phyloP scores from a whole-genome alignment of 2,329 filamentous ascomycete genomes.

The Diaporthe vexans region DNA sequence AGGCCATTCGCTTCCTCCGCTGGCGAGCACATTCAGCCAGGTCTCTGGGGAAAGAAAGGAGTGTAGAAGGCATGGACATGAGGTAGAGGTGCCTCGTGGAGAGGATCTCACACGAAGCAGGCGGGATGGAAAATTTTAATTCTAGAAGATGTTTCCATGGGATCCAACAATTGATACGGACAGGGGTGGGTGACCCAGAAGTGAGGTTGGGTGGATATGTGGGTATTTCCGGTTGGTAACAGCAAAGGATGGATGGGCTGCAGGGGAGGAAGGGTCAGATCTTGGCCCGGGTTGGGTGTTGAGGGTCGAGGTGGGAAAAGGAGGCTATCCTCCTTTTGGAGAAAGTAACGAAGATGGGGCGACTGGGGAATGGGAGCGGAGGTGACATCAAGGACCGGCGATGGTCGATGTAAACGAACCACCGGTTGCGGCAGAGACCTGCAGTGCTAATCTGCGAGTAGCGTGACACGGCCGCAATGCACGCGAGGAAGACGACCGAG shows the following conservation, averaged over 20 bases:
- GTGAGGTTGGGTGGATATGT: constrained; percentile 17
- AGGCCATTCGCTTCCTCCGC: constrained; percentile 45
- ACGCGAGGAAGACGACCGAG: constrained; percentile 16
- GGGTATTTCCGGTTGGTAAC: constrained; percentile 12
- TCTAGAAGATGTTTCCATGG: constrained; percentile 26
- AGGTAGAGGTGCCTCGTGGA: constrained; percentile 19
- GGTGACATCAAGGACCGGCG: constrained; percentile 9
- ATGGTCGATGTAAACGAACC: constrained; percentile 20
- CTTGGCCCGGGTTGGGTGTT: constrained; percentile 22
- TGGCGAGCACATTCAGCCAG: constrained; percentile 29
- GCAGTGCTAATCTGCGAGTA: constrained; percentile 30
- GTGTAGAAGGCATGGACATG: constrained; percentile 33
- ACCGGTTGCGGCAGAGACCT: constrained; percentile 9
- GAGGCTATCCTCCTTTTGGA: constrained; percentile 37
- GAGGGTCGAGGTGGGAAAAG: not conserved
- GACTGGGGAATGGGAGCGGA: constrained; percentile 3
- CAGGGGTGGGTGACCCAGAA: constrained; percentile 27
- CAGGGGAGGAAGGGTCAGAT: constrained; percentile 9
- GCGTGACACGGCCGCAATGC: constrained; percentile 16
- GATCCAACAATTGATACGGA: constrained; percentile 20
- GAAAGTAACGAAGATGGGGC: constrained; percentile 35
- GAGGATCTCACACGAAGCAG: constrained; percentile 32
- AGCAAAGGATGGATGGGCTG: constrained; percentile 7
- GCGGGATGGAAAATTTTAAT: constrained; percentile 26
- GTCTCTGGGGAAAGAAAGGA: constrained; percentile 18